Base-by-base conservation (phyloP, 179 eudicot genomes). In the Spergularia azorica region DNA sequence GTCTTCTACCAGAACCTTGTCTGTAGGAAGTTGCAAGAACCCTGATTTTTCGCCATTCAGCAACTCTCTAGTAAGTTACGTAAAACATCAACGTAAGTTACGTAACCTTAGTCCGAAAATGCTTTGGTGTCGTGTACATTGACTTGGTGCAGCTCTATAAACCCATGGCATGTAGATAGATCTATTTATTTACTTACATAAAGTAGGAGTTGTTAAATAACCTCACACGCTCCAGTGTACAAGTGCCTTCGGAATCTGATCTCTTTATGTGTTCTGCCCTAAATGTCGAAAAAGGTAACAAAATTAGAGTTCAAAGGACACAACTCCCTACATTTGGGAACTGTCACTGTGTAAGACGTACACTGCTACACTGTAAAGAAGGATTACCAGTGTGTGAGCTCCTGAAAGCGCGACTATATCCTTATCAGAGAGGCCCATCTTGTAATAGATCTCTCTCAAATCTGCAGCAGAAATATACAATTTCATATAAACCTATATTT, bases 331-430 rank as follows among this genome's bases (percentile, higher is more conserved):
- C 6, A 17, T 26, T 26, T 26, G 32, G 32, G 32, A 26, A 26
- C 32, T 26, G 32, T 26, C 32, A 26, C 1, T 26, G 32, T 26
- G 2, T 26, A 26, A 0, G 32, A 2, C 32, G 32, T 26, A 26
- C 32, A 26, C 32, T 26, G 32, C 32, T 26, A 26, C 32, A 26
- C 32, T 26, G 32, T 43, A 43, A 4, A 43, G 48, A 43, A 43
- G 5, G 48, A 4, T 43, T 43, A 93, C 98, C 97, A 95, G 75
- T 67, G 98, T 91, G 76, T 95, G 98, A 51, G 86, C 91, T 8
- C 98, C 98, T 15, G 97, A 95, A n/a, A 95, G 84, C 38, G 88
- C 95, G 2, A 91, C 98, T 41, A 95, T 95, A 70, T 93, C 98
- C 82, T 85, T 89, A 83, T 88, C 89, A n/a, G 90, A 83, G 66